Conservation (phyloP, 2,329 filamentous ascomycete species). For the Diaporthe ilicicola region DNA sequence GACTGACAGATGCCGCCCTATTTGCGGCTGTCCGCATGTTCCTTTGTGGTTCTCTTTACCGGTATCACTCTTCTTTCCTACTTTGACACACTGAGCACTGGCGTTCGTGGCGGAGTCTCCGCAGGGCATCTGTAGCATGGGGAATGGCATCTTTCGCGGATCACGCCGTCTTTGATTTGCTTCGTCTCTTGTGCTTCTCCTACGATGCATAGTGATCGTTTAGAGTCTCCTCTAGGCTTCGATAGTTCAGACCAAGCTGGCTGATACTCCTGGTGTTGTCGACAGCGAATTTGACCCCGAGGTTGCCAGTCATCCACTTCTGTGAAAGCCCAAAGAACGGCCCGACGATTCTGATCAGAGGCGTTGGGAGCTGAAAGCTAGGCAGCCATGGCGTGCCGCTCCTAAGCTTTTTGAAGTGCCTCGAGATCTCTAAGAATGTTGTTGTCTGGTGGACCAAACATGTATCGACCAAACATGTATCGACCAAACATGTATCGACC, state of each 20-base stretch:
- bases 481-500: slow-evolving; percentile 31
- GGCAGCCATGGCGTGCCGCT: slow-evolving; percentile 26
- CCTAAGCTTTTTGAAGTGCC: slow-evolving; percentile 18
- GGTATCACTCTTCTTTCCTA: background rate
- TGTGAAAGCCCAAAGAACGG: slow-evolving; percentile 28
- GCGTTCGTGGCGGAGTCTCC: background rate
- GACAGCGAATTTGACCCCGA: slow-evolving; percentile 23
- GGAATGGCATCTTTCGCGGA: background rate
- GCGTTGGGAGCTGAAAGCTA: slow-evolving; percentile 16
- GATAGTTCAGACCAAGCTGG: slow-evolving; percentile 23
- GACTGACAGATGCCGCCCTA: background rate
- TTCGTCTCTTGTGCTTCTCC: background rate
- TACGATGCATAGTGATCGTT: slow-evolving; percentile 26
- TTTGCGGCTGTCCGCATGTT: background rate
- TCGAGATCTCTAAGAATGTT: slow-evolving; percentile 27
- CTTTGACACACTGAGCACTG: background rate
- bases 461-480: too few relatives aligned
- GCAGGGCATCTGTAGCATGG: background rate
- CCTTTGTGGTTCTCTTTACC: background rate
- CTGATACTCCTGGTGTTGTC: slow-evolving; percentile 28
- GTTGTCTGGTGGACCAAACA: too few relatives aligned
- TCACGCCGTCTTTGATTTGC: background rate
- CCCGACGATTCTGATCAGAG: slow-evolving; percentile 20
- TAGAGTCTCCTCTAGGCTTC: slow-evolving; percentile 24
- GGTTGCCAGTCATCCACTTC: slow-evolving; percentile 28